phyloP scores from a whole-genome alignment of 164 flowering plant species.

The Warburgia ugandensis region DNA sequence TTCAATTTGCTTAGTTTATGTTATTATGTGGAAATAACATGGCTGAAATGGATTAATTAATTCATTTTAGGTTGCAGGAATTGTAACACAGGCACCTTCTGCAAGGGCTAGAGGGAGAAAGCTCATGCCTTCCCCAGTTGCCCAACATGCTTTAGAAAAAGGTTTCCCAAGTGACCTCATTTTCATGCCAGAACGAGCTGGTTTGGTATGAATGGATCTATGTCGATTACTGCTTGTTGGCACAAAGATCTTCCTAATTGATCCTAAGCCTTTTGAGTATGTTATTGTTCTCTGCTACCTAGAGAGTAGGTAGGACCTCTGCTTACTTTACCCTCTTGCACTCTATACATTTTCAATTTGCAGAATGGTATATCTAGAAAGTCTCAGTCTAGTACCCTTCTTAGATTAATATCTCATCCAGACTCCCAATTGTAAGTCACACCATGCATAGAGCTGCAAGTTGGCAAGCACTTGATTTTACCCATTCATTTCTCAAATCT shows the following conservation, averaged over 20 bases:
- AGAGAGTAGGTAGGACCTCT: not conserved
- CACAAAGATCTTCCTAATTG: not conserved
- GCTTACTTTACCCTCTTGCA: not conserved
- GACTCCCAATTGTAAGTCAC: too few relatives aligned
- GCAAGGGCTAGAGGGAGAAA: slow-evolving; percentile 77
- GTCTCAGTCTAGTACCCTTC: too few relatives aligned
- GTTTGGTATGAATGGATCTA: slow-evolving; percentile 61
- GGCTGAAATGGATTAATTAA: slow-evolving; percentile 1
- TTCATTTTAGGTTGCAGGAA: slow-evolving; percentile 67
- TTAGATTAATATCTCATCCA: too few relatives aligned
- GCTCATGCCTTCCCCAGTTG: slow-evolving; percentile 82
- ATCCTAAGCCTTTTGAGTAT: not conserved
- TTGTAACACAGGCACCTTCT: slow-evolving; percentile 92
- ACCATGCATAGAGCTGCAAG: too few relatives aligned
- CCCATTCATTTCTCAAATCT: too few relatives aligned
- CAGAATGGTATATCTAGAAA: too few relatives aligned
- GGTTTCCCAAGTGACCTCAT: slow-evolving; percentile 75
- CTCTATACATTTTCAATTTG: too few relatives aligned
- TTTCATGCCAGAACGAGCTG: slow-evolving; percentile 77
- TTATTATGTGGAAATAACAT: too few relatives aligned
- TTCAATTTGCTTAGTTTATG: too few relatives aligned
- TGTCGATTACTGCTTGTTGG: not conserved
- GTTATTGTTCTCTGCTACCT: not conserved
- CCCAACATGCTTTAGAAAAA: slow-evolving; percentile 68
- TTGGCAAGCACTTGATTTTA: too few relatives aligned